These are phyloP conservation scores for Tolypocladium paradoxum DNA, from an alignment of 2,329 filamentous ascomycete species.

Conservation along the genomic window DNA sequence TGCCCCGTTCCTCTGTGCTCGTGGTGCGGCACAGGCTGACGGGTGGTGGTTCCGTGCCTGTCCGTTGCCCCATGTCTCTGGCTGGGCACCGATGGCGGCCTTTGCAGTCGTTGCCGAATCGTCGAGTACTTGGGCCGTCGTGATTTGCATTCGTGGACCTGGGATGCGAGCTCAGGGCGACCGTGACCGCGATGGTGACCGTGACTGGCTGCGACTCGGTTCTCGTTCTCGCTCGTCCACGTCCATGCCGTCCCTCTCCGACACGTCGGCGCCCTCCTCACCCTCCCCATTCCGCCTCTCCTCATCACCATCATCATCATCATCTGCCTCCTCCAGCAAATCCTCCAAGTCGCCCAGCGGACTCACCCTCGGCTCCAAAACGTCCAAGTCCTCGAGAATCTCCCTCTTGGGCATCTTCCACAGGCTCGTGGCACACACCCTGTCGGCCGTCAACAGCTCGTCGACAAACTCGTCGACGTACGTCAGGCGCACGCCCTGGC, in stretches of 20 bases:
- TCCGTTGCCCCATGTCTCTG: too few species aligned
- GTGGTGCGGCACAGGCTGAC: neutral
- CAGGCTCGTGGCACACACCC: slow-evolving; percentile 82
- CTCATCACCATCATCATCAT: slow-evolving; percentile 25
- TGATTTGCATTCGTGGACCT: neutral
- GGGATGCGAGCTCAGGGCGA: neutral
- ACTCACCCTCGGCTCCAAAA: slow-evolving; percentile 77
- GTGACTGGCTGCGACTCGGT: slow-evolving; percentile 14
- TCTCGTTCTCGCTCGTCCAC: slow-evolving; percentile 19
- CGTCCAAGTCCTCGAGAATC: slow-evolving; percentile 77
- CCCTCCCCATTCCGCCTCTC: slow-evolving; percentile 10
- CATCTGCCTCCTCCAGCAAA: slow-evolving; percentile 51
- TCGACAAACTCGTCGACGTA: slow-evolving; percentile 90
- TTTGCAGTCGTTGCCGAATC: neutral
- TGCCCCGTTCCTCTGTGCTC: neutral
- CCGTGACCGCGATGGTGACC: slow-evolving; percentile 10
- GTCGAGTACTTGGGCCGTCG: neutral
- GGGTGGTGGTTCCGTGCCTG: too few species aligned
- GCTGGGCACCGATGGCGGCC: neutral
- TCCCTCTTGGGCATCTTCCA: slow-evolving; percentile 83
- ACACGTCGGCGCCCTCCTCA: slow-evolving; percentile 10
- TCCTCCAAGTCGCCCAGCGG: slow-evolving; percentile 71
- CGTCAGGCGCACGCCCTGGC: slow-evolving; percentile 65
- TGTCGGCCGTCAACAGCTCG: slow-evolving; percentile 76
- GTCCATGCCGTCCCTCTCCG: slow-evolving; percentile 27